Evolutionary conservation across 2,329 filamentous ascomycete genomes (phyloP).

Genomic region (Neonectria ditissima): DNA sequence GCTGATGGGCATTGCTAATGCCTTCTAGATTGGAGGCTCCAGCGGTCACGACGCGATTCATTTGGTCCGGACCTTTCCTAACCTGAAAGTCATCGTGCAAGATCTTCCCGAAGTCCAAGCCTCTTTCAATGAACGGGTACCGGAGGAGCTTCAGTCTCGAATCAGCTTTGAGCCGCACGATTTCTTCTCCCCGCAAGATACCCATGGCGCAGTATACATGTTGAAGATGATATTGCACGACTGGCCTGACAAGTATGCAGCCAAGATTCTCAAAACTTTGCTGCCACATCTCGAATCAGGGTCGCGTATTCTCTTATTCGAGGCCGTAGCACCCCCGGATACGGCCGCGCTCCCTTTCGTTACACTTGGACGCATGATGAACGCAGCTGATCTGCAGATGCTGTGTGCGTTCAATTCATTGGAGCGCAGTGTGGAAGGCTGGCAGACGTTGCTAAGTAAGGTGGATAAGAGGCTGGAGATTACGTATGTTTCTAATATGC

Average conservation of each 20-base stretch:
- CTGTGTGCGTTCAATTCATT: constrained; percentile 59
- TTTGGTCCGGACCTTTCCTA: constrained; percentile 40
- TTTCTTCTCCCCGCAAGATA: constrained; percentile 52
- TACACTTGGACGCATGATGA: constrained; percentile 12
- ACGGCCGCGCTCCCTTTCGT: constrained; percentile 36
- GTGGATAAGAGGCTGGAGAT: constrained; percentile 34
- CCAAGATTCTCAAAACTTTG: constrained; percentile 49
- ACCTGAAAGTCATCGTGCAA: constrained; percentile 52
- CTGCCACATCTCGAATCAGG: not conserved
- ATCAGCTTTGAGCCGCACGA: constrained; percentile 52
- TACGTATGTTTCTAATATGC: constrained; percentile 8
- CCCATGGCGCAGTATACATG: constrained; percentile 61
- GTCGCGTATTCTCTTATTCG: constrained; percentile 29
- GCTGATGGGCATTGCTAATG: not conserved
- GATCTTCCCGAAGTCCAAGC: constrained; percentile 3
- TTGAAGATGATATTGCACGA: constrained; percentile 68
- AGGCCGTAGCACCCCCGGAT: constrained; percentile 46
- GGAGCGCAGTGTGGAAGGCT: constrained; percentile 30
- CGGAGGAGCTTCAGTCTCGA: constrained; percentile 45
- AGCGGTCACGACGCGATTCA: constrained; percentile 41
- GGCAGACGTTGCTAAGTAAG: constrained; percentile 22
- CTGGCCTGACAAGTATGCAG: constrained; percentile 61
- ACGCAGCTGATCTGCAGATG: constrained; percentile 55
- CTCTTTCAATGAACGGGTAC: constrained; percentile 3
- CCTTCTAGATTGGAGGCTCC: constrained; percentile 42